Evolutionary conservation across 2,329 filamentous ascomycete genomes (phyloP).

Genomic region (Aspergillus ochraceus): DNA sequence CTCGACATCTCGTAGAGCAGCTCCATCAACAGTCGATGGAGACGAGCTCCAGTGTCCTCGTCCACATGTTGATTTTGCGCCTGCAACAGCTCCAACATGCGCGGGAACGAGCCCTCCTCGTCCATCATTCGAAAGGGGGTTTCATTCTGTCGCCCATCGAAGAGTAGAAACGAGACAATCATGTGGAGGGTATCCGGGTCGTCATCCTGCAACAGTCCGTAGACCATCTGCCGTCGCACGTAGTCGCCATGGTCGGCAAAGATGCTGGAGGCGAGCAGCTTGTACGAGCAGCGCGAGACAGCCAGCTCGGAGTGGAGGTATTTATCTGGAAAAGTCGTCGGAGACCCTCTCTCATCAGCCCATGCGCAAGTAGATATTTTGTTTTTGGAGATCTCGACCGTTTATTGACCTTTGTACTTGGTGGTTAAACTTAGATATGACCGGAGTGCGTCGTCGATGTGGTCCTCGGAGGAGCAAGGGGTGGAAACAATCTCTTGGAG

Average conservation of each 20-base stretch:
- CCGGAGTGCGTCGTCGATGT: slow-evolving; percentile 82
- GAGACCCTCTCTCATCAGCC: slow-evolving; percentile 6
- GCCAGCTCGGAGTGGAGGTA: slow-evolving; percentile 77
- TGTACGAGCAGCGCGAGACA: slow-evolving; percentile 75
- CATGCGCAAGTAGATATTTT: neutral
- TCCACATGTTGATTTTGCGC: slow-evolving; percentile 57
- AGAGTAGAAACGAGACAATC: slow-evolving; percentile 78
- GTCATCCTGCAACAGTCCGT: slow-evolving; percentile 86
- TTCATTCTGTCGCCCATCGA: slow-evolving; percentile 80
- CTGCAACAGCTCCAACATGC: slow-evolving; percentile 79
- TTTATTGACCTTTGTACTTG: slow-evolving; percentile 60
- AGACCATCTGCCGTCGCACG: slow-evolving; percentile 87
- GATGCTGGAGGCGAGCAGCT: slow-evolving; percentile 71
- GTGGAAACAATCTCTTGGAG: slow-evolving; percentile 65
- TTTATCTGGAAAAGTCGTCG: slow-evolving; percentile 53
- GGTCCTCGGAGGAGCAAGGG: slow-evolving; percentile 60
- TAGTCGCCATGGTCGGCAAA: slow-evolving; percentile 78
- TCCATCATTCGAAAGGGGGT: slow-evolving; percentile 84
- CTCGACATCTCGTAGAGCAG: slow-evolving; percentile 95
- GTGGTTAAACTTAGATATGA: slow-evolving; percentile 79
- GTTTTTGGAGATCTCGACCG: neutral
- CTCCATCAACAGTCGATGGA: slow-evolving; percentile 82
- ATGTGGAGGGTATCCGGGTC: slow-evolving; percentile 76
- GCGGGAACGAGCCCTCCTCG: slow-evolving; percentile 76
- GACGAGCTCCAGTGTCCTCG: slow-evolving; percentile 46